phyloP scores from a whole-genome alignment of 345 rosid genomes.

The Ceriops zippeliana region DNA sequence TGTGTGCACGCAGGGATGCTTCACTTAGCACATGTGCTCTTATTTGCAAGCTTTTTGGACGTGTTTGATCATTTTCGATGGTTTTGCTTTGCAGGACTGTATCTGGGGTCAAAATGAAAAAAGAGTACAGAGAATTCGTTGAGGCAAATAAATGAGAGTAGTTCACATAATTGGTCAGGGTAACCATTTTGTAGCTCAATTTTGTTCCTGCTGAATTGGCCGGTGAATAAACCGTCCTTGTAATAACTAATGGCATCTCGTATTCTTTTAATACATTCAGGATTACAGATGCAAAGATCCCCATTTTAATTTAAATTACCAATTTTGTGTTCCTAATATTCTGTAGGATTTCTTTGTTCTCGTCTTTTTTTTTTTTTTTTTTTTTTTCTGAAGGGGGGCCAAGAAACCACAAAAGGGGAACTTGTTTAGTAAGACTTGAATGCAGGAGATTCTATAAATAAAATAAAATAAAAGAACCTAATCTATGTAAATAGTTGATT shows the following conservation, averaged over 20 bases:
- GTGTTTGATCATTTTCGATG: background rate
- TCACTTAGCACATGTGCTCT: background rate
- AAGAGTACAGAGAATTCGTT: constrained; percentile 84
- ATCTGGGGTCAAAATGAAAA: constrained; percentile 94
- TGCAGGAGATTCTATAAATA: no score
- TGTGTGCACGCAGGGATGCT: background rate
- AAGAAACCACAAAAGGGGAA: no score
- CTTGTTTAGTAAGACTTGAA: no score
- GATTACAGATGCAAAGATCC: constrained; percentile 24
- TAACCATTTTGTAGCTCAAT: constrained; percentile 31
- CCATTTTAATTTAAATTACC: background rate
- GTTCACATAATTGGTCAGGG: constrained; percentile 9
- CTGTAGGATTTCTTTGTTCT: no score
- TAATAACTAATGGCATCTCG: constrained; percentile 4
- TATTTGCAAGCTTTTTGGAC: background rate
- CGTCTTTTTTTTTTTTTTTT: no score
- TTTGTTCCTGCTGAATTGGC: constrained; percentile 32
- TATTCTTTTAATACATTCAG: constrained; percentile 15
- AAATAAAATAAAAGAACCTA: no score
- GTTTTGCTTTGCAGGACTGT: constrained; percentile 47
- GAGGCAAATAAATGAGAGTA: constrained; percentile 67
- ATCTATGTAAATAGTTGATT: no score
- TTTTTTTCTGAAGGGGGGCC: no score
- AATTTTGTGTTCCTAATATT: no score
- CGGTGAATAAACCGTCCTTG: constrained; percentile 23